Evolutionary conservation across 1,284 basidiomycete species (phyloP).

Genomic region (Ganoderma resinaceum): DNA sequence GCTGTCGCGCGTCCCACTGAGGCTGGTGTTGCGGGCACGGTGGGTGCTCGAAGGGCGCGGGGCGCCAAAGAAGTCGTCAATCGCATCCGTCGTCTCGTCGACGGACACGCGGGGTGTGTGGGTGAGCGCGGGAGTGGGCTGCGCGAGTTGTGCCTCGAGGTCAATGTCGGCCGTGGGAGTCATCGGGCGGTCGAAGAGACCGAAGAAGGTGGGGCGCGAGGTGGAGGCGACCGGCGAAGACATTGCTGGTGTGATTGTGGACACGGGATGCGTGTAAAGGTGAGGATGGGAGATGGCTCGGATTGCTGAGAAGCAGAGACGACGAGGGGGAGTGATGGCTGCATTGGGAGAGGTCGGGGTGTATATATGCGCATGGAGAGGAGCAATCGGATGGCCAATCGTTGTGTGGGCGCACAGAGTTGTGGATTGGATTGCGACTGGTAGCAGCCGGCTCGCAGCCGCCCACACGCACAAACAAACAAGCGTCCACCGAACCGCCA

Average conservation of each 20-base stretch:
- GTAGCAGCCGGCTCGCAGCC: not conserved
- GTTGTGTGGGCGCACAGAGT: not conserved
- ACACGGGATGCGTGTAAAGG: slow-evolving; percentile 1
- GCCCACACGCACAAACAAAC: slow-evolving; percentile 10
- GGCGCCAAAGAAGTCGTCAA: slow-evolving; percentile 42
- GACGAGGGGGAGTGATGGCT: slow-evolving; percentile 15
- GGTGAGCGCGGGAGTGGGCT: slow-evolving; percentile 15
- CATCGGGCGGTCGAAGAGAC: slow-evolving; percentile 27
- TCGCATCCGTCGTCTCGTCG: slow-evolving; percentile 31
- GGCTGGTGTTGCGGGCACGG: slow-evolving; percentile 20
- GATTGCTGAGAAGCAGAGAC: not conserved
- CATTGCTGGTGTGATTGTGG: slow-evolving; percentile 12
- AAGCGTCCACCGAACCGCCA: not conserved
- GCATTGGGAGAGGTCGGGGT: slow-evolving; percentile 5
- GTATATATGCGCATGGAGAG: slow-evolving; percentile 15
- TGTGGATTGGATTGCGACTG: not conserved
- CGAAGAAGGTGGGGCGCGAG: slow-evolving; percentile 26
- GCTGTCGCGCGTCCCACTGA: slow-evolving; percentile 37
- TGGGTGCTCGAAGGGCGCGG: slow-evolving; percentile 20
- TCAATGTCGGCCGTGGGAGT: slow-evolving; percentile 16
- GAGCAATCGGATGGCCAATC: slow-evolving; percentile 19
- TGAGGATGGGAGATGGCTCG: not conserved
- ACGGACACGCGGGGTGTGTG: slow-evolving; percentile 23
- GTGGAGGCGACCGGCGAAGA: slow-evolving; percentile 14
- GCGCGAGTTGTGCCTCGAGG: slow-evolving; percentile 18